Conservation (phyloP, 257 asterid species). For the Gynochthodes officinalis region DNA sequence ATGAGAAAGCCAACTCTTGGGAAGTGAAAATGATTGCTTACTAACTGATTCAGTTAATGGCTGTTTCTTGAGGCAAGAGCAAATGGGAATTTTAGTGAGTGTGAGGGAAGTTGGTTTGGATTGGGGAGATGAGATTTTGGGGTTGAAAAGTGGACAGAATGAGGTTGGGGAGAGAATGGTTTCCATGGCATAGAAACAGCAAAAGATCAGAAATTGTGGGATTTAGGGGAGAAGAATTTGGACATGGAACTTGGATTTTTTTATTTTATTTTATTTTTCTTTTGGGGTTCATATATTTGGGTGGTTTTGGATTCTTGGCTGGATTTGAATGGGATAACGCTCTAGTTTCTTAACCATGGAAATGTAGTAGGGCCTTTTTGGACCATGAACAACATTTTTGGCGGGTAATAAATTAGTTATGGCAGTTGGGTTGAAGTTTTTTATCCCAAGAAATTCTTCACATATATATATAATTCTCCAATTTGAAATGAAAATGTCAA, state of each 20-base stretch:
- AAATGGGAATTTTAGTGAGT: constrained; percentile 40
- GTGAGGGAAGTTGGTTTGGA: constrained; percentile 37
- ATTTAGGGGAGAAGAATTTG: constrained; percentile 30
- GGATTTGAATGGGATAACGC: constrained; percentile 52
- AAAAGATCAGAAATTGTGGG: constrained; percentile 22
- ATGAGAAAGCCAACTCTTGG: constrained; percentile 63
- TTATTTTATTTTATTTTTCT: neutral
- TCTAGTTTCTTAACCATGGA: constrained; percentile 21
- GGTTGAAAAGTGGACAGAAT: constrained; percentile 56
- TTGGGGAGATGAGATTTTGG: constrained; percentile 30
- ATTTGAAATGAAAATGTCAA: too few species aligned
- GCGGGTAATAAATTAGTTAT: constrained; percentile 8
- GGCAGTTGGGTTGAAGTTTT: too few species aligned
- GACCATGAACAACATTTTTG: constrained; percentile 8
- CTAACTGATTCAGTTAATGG: constrained; percentile 20
- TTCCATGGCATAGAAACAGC: constrained; percentile 48
- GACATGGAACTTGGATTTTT: constrained; percentile 15
- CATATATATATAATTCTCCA: too few species aligned
- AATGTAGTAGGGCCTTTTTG: constrained; percentile 16
- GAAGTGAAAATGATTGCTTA: constrained; percentile 31
- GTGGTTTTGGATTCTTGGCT: constrained; percentile 44
- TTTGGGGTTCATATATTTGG: constrained; percentile 24
- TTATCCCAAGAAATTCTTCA: too few species aligned
- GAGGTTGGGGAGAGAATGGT: constrained; percentile 78
- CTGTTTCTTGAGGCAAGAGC: constrained; percentile 46